Conservation (phyloP, 2,329 filamentous ascomycete species). For the Pseudogymnoascus pannorum region DNA sequence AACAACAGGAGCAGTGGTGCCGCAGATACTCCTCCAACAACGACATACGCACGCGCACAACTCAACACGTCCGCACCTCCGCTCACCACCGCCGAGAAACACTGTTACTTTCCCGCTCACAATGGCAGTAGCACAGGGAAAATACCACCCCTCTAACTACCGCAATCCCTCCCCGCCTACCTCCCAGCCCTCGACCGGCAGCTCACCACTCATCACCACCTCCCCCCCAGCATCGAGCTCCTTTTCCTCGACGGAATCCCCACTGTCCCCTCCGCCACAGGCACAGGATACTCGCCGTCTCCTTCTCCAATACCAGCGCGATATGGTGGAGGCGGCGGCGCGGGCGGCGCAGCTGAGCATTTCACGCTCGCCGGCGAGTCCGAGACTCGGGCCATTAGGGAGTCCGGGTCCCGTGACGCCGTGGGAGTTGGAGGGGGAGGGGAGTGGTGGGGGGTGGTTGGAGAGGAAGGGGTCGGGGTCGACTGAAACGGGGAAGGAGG, state of each 20-base stretch:
- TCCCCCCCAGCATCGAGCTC: neutral
- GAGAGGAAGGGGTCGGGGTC: neutral
- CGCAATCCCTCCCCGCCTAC: neutral
- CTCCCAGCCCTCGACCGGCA: neutral
- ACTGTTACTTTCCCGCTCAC: neutral
- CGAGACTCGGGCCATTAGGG: neutral
- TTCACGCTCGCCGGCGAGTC: neutral
- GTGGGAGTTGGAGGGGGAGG: slow-evolving; percentile 2
- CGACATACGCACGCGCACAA: neutral
- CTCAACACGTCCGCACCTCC: neutral
- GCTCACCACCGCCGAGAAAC: neutral
- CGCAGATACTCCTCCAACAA: neutral
- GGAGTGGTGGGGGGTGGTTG: slow-evolving; percentile 1
- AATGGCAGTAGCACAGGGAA: neutral
- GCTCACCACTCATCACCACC: neutral
- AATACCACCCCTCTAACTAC: slow-evolving; percentile 4
- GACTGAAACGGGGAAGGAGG: neutral
- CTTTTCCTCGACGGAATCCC: neutral
- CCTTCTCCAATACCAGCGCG: neutral
- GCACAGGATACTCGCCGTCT: neutral
- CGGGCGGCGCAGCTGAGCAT: neutral
- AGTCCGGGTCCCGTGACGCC: neutral
- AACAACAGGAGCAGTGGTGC: neutral
- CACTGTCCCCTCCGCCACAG: neutral
- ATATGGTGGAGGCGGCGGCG: neutral